These are phyloP conservation scores for Mucor lusitanicus DNA, from an alignment of 371 early-diverging fungal genomes.

Conservation along the genomic window DNA sequence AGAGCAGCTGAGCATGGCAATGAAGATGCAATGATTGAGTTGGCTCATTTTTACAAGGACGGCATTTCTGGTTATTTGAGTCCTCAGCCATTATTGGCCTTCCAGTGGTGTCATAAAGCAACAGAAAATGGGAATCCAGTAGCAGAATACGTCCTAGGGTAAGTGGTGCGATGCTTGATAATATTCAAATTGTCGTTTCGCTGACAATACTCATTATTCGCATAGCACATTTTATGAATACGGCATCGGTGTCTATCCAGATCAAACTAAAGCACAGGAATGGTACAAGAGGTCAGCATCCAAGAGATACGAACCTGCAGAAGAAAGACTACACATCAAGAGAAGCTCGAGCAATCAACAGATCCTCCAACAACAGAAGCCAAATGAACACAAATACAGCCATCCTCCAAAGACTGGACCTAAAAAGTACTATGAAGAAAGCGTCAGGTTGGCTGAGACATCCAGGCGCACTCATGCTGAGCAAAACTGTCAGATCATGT, in stretches of 20 bases:
- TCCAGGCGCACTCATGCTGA: slow-evolving; percentile 12
- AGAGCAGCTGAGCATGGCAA: slow-evolving; percentile 41
- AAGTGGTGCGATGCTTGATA: neutral
- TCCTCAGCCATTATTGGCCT: slow-evolving; percentile 30
- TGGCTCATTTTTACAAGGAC: slow-evolving; percentile 31
- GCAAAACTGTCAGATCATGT: slow-evolving; percentile 25
- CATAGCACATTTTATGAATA: slow-evolving; percentile 28
- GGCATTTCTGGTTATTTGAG: slow-evolving; percentile 32
- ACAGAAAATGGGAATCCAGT: slow-evolving; percentile 32
- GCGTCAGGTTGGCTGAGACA: slow-evolving; percentile 14
- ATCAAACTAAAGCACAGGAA: slow-evolving; percentile 22
- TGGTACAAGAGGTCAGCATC: slow-evolving; percentile 34
- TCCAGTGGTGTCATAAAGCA: slow-evolving; percentile 44
- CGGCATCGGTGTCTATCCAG: slow-evolving; percentile 27
- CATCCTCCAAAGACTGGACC: neutral
- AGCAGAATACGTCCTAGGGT: slow-evolving; percentile 49
- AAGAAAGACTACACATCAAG: slow-evolving; percentile 1
- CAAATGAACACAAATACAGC: neutral
- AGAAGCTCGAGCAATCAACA: neutral
- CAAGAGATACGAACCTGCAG: slow-evolving; percentile 30
- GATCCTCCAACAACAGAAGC: neutral
- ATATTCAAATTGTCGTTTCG: neutral
- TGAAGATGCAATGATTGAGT: slow-evolving; percentile 37
- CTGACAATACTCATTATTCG: neutral
- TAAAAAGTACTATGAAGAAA: slow-evolving; percentile 23